phyloP scores from a whole-genome alignment of 2,329 filamentous ascomycete genomes.

The Penicillium fuscoglaucum region DNA sequence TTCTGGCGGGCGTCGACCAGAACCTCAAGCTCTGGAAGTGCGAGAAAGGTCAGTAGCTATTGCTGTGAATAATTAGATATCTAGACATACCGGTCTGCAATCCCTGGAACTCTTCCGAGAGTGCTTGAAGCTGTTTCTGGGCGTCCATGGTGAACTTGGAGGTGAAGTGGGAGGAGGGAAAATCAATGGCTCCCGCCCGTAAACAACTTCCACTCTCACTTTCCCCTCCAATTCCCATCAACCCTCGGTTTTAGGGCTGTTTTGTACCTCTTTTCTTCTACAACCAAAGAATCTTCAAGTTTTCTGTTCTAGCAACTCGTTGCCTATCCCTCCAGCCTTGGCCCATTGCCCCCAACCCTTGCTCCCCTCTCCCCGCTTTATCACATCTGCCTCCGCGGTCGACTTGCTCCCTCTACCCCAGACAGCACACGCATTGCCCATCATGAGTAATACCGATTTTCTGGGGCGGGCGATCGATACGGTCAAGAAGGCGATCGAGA shows the following conservation, averaged over 20 bases:
- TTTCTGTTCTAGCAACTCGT: constrained; percentile 6
- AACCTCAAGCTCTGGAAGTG: constrained; percentile 70
- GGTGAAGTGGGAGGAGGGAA: constrained; percentile 32
- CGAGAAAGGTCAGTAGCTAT: constrained; percentile 14
- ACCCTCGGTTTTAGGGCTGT: constrained; percentile 1
- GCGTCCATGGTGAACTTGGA: constrained; percentile 48
- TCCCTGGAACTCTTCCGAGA: constrained; percentile 85
- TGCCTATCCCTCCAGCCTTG: constrained; percentile 15
- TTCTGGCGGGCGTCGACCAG: constrained; percentile 79
- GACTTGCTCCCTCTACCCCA: constrained; percentile 18
- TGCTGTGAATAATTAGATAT: neutral
- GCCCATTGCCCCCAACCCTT: constrained; percentile 13
- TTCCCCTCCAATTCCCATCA: constrained; percentile 21
- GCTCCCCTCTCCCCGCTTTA: constrained; percentile 23
- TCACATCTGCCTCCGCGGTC: constrained; percentile 22
- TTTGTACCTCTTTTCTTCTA: constrained; percentile 1
- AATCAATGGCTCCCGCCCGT: constrained; percentile 28
- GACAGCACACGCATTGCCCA: constrained; percentile 31
- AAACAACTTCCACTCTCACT: constrained; percentile 28
- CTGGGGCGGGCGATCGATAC: constrained; percentile 93
- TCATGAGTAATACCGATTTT: constrained; percentile 96
- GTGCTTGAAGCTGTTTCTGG: constrained; percentile 74
- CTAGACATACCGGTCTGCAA: constrained; percentile 70
- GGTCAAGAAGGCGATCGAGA: constrained; percentile 96
- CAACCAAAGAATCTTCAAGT: neutral